Conservation (phyloP, 2,329 filamentous ascomycete genomes). For the Sporothrix euskadiensis region DNA sequence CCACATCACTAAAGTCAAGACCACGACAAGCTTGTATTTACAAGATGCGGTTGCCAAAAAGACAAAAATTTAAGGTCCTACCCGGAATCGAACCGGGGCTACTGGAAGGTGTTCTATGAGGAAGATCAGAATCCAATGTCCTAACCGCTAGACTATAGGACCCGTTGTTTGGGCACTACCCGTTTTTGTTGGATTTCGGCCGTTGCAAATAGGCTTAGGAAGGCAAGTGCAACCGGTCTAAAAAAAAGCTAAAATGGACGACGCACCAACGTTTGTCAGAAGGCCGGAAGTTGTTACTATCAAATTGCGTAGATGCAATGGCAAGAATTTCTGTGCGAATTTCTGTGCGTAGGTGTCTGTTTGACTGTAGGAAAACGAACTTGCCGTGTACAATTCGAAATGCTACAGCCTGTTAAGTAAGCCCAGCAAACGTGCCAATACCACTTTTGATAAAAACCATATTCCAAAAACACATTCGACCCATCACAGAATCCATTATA, state of each 20-base stretch:
- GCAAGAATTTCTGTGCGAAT: no score
- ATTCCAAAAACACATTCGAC: not conserved
- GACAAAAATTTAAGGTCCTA: slow-evolving; percentile 20
- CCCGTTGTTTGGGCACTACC: not conserved
- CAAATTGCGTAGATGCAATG: no score
- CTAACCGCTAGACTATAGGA: slow-evolving; percentile 30
- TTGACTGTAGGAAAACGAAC: no score
- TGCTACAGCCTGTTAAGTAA: no score
- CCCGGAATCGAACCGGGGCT: slow-evolving; percentile 29
- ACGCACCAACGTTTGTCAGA: not conserved
- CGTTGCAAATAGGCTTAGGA: not conserved
- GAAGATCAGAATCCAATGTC: slow-evolving; percentile 29
- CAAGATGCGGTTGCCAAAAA: not conserved
- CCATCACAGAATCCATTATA: not conserved
- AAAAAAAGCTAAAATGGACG: not conserved
- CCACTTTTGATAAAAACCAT: no score
- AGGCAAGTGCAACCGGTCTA: not conserved
- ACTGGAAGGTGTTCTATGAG: slow-evolving; percentile 19
- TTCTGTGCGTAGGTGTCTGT: no score
- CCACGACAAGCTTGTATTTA: not conserved
- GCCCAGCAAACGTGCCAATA: no score
- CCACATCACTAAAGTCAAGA: not conserved
- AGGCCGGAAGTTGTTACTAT: no score
- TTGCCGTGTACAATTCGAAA: no score
- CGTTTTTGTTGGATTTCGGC: slow-evolving; percentile 6